These are phyloP conservation scores for Gossypium trilobum DNA, from an alignment of 441 rosid species.

Conservation along the genomic window DNA sequence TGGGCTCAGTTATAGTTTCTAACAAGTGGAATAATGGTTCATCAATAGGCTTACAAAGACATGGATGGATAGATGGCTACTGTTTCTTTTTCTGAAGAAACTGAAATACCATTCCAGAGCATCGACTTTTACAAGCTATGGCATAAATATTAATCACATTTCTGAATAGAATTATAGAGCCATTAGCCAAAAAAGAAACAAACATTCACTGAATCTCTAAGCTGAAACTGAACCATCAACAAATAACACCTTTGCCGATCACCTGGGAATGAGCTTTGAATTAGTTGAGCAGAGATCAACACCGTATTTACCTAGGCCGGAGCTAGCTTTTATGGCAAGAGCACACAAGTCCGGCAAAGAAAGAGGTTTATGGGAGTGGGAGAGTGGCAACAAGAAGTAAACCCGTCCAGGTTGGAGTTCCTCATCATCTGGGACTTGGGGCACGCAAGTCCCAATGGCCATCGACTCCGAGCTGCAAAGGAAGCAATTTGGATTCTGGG, in stretches of 20 bases:
- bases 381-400: conserved; percentile 28
- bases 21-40: not conserved
- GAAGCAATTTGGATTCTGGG: conserved; percentile 26
- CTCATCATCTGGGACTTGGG: conserved; percentile 21
- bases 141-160: not conserved
- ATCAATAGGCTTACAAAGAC: not conserved
- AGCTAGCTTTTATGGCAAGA: conserved; percentile 34
- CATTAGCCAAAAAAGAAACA: not conserved
- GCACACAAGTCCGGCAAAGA: conserved; percentile 25
- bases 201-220: not conserved
- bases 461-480: conserved; percentile 32
- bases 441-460: conserved; percentile 17
- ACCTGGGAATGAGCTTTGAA: conserved; percentile 8
- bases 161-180: not conserved
- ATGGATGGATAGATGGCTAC: not conserved
- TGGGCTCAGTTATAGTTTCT: not conserved
- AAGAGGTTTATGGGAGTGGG: conserved; percentile 16
- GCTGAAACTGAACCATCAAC: not conserved
- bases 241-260: not conserved
- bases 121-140: not conserved
- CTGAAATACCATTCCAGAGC: not conserved
- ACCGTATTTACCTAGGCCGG: not conserved
- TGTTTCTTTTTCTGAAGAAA: not conserved
- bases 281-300: not conserved
- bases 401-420: conserved; percentile 31